A percentile compares a stretch with the other conserved stretches of the same genome.
phyloP scores from a whole-genome alignment of 177 flowering plant species.

The Tripterygium wilfordii region DNA sequence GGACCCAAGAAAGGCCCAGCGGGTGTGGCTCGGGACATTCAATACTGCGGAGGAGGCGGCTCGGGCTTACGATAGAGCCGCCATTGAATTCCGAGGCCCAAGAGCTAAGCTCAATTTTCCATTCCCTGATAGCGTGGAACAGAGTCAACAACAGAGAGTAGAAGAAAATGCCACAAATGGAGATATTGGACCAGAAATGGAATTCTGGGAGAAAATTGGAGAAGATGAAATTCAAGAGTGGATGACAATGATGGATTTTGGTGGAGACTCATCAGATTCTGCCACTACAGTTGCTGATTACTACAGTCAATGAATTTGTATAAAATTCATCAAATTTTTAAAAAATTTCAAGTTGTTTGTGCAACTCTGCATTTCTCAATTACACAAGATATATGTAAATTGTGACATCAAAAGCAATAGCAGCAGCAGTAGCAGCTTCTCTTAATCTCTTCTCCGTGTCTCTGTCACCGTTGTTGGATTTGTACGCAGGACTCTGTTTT shows the following conservation, averaged over 20 bases:
- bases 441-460: no score
- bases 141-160: background rate
- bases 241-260: conserved; percentile 29
- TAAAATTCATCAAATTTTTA: no score
- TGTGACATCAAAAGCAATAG: no score
- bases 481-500: no score
- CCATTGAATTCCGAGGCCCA: conserved; percentile 8
- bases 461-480: no score
- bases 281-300: conserved; percentile 3
- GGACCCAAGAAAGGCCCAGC: conserved; percentile 18
- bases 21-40: conserved; percentile 36
- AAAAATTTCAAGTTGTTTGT: no score
- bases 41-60: background rate
- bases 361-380: no score
- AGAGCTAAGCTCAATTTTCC: conserved; percentile 6
- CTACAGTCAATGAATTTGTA: no score
- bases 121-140: conserved; percentile 16
- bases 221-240: conserved; percentile 20
- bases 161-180: background rate
- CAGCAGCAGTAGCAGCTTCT: no score
- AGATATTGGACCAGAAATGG: background rate
- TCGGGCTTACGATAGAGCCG: conserved; percentile 6
- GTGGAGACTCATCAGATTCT: no score
- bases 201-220: conserved; percentile 22
- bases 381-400: no score